These are phyloP conservation scores for Glonium stellatum DNA, from an alignment of 495 filamentous ascomycete genomes.

Conservation along the genomic window DNA sequence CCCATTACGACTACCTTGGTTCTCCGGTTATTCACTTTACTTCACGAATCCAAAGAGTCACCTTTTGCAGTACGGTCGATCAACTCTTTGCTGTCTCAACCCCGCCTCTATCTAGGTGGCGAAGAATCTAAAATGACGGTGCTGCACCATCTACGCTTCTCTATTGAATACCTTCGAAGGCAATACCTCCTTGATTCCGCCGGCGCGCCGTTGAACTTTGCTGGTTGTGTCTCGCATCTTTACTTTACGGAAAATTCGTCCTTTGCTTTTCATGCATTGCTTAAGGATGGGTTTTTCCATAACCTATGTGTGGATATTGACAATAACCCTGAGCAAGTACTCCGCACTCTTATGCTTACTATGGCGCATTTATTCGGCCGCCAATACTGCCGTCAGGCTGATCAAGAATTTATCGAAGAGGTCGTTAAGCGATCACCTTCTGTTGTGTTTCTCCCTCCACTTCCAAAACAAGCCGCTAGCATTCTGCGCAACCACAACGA, in stretches of 20 bases:
- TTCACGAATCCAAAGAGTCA: constrained; percentile 57
- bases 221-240: constrained; percentile 57
- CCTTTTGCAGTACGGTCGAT: constrained; percentile 54
- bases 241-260: constrained; percentile 66
- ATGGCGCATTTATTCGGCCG: constrained; percentile 65
- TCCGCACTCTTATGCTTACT: constrained; percentile 53
- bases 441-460: constrained; percentile 52
- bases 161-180: constrained; percentile 69
- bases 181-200: constrained; percentile 53
- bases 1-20: constrained; percentile 68
- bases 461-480: constrained; percentile 50
- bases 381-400: constrained; percentile 37
- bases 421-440: constrained; percentile 48
- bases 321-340: constrained; percentile 34
- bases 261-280: constrained; percentile 67
- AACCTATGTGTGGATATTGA: constrained; percentile 49
- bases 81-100: constrained; percentile 59
- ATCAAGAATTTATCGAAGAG: constrained; percentile 41
- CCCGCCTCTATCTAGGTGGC: constrained; percentile 61
- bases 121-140: constrained; percentile 55
- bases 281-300: constrained; percentile 63
- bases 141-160: constrained; percentile 69
- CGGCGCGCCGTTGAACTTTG: constrained; percentile 63
- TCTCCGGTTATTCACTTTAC: constrained; percentile 57
- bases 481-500: constrained; percentile 56